Evolutionary conservation across 2,329 filamentous ascomycete species (phyloP).

Genomic region (Aspergillus sp.): DNA sequence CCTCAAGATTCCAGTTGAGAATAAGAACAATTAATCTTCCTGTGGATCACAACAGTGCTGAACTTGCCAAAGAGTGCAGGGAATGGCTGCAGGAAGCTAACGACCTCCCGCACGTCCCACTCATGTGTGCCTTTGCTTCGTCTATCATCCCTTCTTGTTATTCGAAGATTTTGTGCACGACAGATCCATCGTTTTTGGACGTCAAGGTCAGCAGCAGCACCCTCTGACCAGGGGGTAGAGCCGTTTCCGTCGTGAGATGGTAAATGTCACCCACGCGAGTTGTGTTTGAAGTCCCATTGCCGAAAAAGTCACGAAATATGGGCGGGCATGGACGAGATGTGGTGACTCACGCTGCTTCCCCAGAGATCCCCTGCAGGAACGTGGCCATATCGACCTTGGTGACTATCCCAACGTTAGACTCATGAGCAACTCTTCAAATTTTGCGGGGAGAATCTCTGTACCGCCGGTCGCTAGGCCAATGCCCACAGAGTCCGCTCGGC

Average conservation of each 20-base stretch:
- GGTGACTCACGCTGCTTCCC: background rate
- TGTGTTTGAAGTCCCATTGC: background rate
- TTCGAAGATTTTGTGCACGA: background rate
- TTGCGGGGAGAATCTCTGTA: background rate
- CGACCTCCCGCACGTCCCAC: background rate
- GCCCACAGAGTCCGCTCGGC: background rate
- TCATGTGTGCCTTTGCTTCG: background rate
- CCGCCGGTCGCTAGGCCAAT: background rate
- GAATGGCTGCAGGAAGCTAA: conserved; percentile 3
- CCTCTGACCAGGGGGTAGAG: conserved; percentile 1
- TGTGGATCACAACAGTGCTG: no score
- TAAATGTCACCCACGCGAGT: background rate
- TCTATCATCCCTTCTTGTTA: background rate
- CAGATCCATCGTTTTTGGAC: background rate
- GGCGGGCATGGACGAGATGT: no score
- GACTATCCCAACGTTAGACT: background rate
- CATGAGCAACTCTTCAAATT: background rate
- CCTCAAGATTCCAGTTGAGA: no score
- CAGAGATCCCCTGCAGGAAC: background rate
- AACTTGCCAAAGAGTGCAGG: background rate
- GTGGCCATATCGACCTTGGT: background rate
- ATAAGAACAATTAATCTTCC: no score
- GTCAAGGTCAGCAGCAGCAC: conserved; percentile 3
- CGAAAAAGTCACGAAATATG: no score
- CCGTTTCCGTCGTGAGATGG: conserved; percentile 3